These are phyloP conservation scores for Dimargaris xerosporica DNA, from an alignment of 192 early-diverging fungal genomes.

Conservation along the genomic window DNA sequence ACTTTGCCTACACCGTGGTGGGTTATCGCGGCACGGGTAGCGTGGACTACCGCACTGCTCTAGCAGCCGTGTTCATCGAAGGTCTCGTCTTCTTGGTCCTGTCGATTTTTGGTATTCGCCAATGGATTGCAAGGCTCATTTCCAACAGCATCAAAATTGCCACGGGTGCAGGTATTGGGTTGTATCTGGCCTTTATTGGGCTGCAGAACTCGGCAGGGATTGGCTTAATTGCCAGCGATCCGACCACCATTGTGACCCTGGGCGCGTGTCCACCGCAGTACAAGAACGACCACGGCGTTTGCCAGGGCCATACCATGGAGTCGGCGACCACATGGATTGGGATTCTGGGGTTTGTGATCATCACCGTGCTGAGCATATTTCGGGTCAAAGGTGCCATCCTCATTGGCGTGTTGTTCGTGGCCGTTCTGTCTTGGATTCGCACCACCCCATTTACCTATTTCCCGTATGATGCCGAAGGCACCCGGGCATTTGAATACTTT, in stretches of 20 bases:
- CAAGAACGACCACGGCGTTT: constrained; percentile 42
- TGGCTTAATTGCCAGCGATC: constrained; percentile 45
- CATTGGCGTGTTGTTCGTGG: constrained; percentile 51
- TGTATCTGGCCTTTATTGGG: constrained; percentile 67
- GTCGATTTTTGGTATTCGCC: constrained; percentile 61
- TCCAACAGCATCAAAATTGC: constrained; percentile 58
- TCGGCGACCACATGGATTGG: constrained; percentile 51
- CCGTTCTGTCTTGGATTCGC: constrained; percentile 59
- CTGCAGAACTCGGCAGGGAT: constrained; percentile 68
- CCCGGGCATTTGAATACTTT: constrained; percentile 49
- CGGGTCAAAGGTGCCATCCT: constrained; percentile 55
- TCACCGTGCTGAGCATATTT: constrained; percentile 43
- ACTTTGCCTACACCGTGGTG: constrained; percentile 72
- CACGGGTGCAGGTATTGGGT: constrained; percentile 57
- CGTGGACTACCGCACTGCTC: constrained; percentile 46
- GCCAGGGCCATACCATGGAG: constrained; percentile 41
- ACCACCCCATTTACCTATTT: constrained; percentile 55
- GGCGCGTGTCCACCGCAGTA: constrained; percentile 45
- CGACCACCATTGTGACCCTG: constrained; percentile 51
- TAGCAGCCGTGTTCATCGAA: constrained; percentile 69
- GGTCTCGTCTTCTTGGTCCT: constrained; percentile 63
- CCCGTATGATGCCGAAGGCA: constrained; percentile 43
- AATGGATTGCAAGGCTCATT: constrained; percentile 59
- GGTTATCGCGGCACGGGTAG: constrained; percentile 66
- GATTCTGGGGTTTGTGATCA: constrained; percentile 53